Evolutionary conservation across 352 stramenopile genomes (phyloP).

Genomic region (Pseudoperonospora humuli): DNA sequence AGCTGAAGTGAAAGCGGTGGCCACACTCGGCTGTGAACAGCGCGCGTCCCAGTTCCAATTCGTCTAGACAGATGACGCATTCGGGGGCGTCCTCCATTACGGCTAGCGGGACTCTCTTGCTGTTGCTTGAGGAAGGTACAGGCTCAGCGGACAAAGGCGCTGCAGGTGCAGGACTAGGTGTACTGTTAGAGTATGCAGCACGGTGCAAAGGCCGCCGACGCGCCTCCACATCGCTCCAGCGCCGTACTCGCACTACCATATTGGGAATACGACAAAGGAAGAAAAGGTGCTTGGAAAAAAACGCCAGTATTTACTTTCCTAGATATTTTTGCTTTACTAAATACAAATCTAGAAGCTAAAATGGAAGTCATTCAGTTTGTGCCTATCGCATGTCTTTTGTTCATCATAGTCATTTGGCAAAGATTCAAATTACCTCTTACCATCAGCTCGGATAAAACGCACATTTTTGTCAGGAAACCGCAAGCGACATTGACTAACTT

Average conservation of each 20-base stretch:
- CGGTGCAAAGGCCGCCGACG: constrained; percentile 26
- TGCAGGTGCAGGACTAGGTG: constrained; percentile 17
- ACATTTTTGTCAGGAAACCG: too few species aligned
- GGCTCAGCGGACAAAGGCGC: constrained; percentile 14
- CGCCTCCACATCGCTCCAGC: constrained; percentile 64
- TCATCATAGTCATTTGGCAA: too few species aligned
- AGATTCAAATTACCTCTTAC: too few species aligned
- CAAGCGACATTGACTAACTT: too few species aligned
- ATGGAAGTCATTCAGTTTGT: too few species aligned
- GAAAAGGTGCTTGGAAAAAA: too few species aligned
- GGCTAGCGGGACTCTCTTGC: constrained; percentile 29
- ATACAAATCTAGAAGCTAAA: too few species aligned
- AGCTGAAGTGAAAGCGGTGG: constrained; percentile 83
- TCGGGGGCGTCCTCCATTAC: constrained; percentile 50
- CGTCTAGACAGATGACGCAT: constrained; percentile 83
- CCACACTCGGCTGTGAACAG: constrained; percentile 82
- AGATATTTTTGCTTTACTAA: too few species aligned
- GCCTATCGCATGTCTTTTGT: too few species aligned
- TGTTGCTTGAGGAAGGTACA: not conserved
- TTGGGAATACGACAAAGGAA: constrained; percentile 1
- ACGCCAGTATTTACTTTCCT: too few species aligned
- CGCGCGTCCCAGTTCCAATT: constrained; percentile 50
- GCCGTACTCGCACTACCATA: constrained; percentile 38
- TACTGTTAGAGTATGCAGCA: constrained; percentile 25
- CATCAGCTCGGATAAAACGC: too few species aligned